phyloP scores from a whole-genome alignment of 2,329 filamentous ascomycete genomes.

The Gliomastix tumulicola region DNA sequence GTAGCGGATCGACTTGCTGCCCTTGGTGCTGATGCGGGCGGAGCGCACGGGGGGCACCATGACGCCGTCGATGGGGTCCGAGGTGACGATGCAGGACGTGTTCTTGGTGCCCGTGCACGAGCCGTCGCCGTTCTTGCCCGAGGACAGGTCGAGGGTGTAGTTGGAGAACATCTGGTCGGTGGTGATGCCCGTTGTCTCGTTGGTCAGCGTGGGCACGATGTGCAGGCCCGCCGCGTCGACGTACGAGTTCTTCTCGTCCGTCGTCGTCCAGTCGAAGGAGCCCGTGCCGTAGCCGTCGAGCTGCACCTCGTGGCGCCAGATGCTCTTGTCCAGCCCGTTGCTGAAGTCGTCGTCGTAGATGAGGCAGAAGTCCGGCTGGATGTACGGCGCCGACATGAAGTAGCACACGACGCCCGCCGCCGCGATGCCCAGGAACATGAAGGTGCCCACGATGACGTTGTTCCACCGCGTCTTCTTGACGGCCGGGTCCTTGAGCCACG shows the following conservation, averaged over 20 bases:
- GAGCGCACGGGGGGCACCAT: conserved; percentile 44
- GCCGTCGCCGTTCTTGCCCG: too few relatives aligned
- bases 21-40: conserved; percentile 38
- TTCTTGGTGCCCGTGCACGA: conserved; percentile 30
- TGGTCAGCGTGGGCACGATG: conserved; percentile 46
- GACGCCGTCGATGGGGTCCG: conserved; percentile 32
- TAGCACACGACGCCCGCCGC: conserved; percentile 24
- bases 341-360: conserved; percentile 44
- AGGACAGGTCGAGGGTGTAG: conserved; percentile 36
- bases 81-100: conserved; percentile 26
- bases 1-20: conserved; percentile 35
- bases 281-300: conserved; percentile 38
- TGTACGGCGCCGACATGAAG: conserved; percentile 17
- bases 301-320: conserved; percentile 43
- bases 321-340: conserved; percentile 27
- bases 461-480: conserved; percentile 24
- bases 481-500: conserved; percentile 25
- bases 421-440: conserved; percentile 22
- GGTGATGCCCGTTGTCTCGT: conserved; percentile 28
- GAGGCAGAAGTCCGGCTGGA: conserved; percentile 33
- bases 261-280: conserved; percentile 48
- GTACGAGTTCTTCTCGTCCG: conserved; percentile 37
- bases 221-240: conserved; percentile 40
- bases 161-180: conserved; percentile 26
- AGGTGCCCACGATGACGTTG: conserved; percentile 22